These are phyloP conservation scores for Daldinia sp. DNA, from an alignment of 2,329 filamentous ascomycete species.

Conservation along the genomic window DNA sequence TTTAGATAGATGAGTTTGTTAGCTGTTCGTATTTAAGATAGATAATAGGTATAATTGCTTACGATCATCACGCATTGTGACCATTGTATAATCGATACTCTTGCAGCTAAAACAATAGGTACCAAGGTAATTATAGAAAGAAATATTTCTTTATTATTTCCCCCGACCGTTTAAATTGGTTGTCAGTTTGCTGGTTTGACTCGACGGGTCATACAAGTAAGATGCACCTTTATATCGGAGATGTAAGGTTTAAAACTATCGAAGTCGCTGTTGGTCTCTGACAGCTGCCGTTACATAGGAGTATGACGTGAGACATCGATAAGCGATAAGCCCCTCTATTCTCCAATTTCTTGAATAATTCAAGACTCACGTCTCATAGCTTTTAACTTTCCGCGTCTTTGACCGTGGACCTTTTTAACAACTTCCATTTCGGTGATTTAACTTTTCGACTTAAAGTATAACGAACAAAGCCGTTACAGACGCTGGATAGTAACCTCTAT, in stretches of 20 bases:
- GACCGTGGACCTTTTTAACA: background rate
- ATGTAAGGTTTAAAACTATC: background rate
- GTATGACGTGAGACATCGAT: slow-evolving; percentile 10
- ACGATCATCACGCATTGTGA: slow-evolving; percentile 57
- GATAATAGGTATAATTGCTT: slow-evolving; percentile 26
- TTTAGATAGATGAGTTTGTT: background rate
- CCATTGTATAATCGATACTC: slow-evolving; percentile 22
- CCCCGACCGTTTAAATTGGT: background rate
- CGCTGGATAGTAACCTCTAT: background rate
- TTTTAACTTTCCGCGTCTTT: background rate
- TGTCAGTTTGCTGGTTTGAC: background rate
- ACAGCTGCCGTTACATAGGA: background rate
- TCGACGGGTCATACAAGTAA: background rate
- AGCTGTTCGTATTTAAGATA: slow-evolving; percentile 6
- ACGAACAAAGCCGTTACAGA: too few species aligned
- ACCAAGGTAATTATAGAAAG: background rate
- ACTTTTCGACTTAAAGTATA: background rate
- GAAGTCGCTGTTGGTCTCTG: background rate
- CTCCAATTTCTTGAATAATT: slow-evolving; percentile 13
- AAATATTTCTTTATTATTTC: background rate
- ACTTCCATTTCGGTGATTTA: background rate
- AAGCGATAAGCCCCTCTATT: slow-evolving; percentile 15
- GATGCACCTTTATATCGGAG: too few species aligned
- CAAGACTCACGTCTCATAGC: background rate
- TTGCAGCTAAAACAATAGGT: background rate